phyloP scores from a whole-genome alignment of 371 early-diverging fungal genomes.

The Actinomortierella ambigua region DNA sequence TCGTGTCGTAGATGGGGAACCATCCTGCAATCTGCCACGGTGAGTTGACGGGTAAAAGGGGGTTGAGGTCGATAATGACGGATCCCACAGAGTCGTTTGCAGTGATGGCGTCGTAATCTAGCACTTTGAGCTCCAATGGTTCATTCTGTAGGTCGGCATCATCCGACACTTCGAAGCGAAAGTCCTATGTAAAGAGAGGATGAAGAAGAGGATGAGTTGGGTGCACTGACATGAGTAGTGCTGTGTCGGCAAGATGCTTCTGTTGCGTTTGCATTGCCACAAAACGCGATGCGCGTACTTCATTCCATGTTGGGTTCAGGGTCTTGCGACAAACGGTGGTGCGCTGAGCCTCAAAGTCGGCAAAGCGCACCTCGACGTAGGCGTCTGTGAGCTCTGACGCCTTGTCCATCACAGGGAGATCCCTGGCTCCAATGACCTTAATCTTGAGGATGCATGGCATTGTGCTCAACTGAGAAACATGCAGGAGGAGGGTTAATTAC shows the following conservation, averaged over 20 bases:
- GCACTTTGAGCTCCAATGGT: conserved; percentile 72
- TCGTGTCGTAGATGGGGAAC: conserved; percentile 75
- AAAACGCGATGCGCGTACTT: conserved; percentile 39
- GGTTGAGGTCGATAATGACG: conserved; percentile 75
- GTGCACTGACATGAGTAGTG: background rate
- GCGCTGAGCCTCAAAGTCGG: conserved; percentile 63
- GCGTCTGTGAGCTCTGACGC: conserved; percentile 75
- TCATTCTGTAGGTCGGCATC: conserved; percentile 78
- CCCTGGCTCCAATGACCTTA: conserved; percentile 67
- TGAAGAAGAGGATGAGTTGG: background rate
- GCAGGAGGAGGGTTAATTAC: background rate
- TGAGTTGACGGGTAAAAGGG: conserved; percentile 57
- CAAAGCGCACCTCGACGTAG: conserved; percentile 77
- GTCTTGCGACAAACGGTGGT: conserved; percentile 69
- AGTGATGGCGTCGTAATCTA: conserved; percentile 80
- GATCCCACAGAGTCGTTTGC: conserved; percentile 77
- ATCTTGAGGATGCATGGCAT: conserved; percentile 82
- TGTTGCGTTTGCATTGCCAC: background rate
- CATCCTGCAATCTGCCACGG: conserved; percentile 68
- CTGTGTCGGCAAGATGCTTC: too few relatives aligned
- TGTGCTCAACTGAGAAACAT: conserved; percentile 3
- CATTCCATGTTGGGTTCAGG: conserved; percentile 79
- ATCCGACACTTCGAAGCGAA: conserved; percentile 68
- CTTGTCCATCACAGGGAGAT: conserved; percentile 82
- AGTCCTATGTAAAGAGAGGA: conserved; percentile 45